Percentiles rank a stretch among this genome's conserved stretches.
phyloP scores from a whole-genome alignment of 2,329 filamentous ascomycete species.

The Cryoendolithus antarcticus region DNA sequence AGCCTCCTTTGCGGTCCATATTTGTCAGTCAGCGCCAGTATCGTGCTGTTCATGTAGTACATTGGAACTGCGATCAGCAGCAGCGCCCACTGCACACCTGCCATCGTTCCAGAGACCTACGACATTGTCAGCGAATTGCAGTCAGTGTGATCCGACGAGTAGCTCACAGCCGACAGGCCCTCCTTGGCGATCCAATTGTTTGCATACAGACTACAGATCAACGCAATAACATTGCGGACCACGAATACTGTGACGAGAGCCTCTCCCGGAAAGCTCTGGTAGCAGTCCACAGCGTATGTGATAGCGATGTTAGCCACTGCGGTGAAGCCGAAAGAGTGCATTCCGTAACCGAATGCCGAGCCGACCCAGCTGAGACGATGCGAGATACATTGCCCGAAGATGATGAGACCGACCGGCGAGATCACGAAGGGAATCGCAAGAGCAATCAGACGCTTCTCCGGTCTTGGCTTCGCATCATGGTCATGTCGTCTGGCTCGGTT shows the following conservation, averaged over 20 bases:
- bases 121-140: not conserved
- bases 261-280: constrained; percentile 17
- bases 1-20: constrained; percentile 10
- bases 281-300: constrained; percentile 20
- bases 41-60: constrained; percentile 8
- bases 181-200: constrained; percentile 13
- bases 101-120: constrained; percentile 18
- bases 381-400: constrained; percentile 19
- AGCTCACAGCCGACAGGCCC: constrained; percentile 9
- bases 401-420: constrained; percentile 19
- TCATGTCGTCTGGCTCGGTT: constrained; percentile 14
- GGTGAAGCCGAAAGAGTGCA: constrained; percentile 22
- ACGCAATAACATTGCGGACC: constrained; percentile 18
- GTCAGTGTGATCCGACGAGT: constrained; percentile 1
- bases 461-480: constrained; percentile 13
- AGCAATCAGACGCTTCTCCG: constrained; percentile 17
- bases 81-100: constrained; percentile 13
- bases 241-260: constrained; percentile 19
- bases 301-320: constrained; percentile 18
- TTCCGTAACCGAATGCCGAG: constrained; percentile 16
- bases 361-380: constrained; percentile 12
- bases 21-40: constrained; percentile 7
- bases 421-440: constrained; percentile 17
- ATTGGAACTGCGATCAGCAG: constrained; percentile 10
- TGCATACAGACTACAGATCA: constrained; percentile 17